These are phyloP conservation scores for Stentor coeruleus DNA, from an alignment of 73 alveolate genomes.

Conservation along the genomic window DNA sequence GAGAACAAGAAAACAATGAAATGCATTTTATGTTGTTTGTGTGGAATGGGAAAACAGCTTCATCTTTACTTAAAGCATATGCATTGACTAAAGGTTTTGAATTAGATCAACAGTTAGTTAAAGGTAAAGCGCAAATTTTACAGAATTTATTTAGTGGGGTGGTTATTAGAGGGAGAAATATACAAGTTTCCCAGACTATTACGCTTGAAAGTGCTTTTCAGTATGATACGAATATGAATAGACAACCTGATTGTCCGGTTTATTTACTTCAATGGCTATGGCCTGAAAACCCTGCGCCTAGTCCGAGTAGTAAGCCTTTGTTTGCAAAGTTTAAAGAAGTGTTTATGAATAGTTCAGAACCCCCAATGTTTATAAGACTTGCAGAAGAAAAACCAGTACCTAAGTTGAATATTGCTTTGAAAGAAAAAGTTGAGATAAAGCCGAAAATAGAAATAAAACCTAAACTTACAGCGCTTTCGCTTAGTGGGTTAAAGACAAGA, in stretches of 20 bases:
- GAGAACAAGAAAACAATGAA: constrained; percentile 48
- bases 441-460: neutral
- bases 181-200: constrained; percentile 66
- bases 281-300: neutral
- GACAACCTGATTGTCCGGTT: neutral
- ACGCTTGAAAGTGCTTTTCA: constrained; percentile 44
- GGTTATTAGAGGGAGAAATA: constrained; percentile 76
- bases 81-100: constrained; percentile 93
- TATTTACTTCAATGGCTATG: neutral
- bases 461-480: neutral
- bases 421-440: neutral
- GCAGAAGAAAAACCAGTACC: constrained; percentile 5
- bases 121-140: constrained; percentile 32
- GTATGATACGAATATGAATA: constrained; percentile 36
- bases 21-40: constrained; percentile 92
- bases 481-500: constrained; percentile 30
- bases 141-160: constrained; percentile 84
- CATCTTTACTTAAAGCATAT: constrained; percentile 78
- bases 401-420: neutral
- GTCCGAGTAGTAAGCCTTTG: neutral
- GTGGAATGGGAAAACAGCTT: constrained; percentile 96
- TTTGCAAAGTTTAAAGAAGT: constrained; percentile 10
- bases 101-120: constrained; percentile 53
- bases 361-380: neutral
- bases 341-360: neutral